Conservation (phyloP, 306 rosid genomes). For the Myrica gale region DNA sequence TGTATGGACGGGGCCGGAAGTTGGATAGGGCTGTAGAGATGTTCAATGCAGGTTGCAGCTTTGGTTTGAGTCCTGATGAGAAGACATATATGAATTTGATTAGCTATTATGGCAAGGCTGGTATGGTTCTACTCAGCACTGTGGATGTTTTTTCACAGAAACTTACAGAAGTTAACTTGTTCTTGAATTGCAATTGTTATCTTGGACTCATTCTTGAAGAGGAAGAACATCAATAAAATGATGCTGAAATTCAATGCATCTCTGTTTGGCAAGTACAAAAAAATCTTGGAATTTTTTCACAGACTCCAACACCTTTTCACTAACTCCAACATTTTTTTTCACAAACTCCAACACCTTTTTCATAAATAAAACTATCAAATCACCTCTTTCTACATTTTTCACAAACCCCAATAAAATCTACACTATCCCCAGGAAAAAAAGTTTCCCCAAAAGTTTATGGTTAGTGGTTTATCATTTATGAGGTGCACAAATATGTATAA, state of each 20-base stretch:
- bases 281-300: too few species aligned
- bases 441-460: too few species aligned
- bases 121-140: constrained; percentile 36
- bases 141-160: not conserved
- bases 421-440: too few species aligned
- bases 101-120: constrained; percentile 86
- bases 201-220: not conserved
- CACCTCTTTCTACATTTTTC: too few species aligned
- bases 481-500: not conserved
- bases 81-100: constrained; percentile 76
- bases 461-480: not conserved
- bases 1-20: constrained; percentile 76
- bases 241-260: not conserved
- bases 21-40: constrained; percentile 75
- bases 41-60: constrained; percentile 57
- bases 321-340: too few species aligned
- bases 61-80: constrained; percentile 59
- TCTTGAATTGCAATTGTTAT: not conserved
- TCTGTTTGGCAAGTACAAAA: too few species aligned
- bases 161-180: not conserved
- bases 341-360: too few species aligned
- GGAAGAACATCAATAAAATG: not conserved
- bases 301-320: too few species aligned
- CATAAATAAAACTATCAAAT: too few species aligned
- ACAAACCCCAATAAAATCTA: too few species aligned